These are phyloP conservation scores for Alnus glutinosa DNA, from an alignment of 306 rosid genomes.

Conservation along the genomic window DNA sequence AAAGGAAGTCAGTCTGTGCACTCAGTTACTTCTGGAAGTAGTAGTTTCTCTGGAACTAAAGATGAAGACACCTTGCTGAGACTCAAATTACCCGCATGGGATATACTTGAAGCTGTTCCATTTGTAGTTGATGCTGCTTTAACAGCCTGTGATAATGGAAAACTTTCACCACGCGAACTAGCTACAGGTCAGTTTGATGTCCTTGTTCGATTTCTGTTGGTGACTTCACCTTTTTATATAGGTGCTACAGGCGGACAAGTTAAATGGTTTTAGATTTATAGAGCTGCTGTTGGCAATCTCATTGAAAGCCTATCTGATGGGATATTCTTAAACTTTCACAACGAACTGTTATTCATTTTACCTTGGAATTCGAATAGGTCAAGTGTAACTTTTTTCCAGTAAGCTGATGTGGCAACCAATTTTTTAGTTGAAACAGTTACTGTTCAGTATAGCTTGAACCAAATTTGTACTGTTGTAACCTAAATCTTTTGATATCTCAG, in stretches of 20 bases:
- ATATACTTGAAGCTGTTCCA: conserved; percentile 90
- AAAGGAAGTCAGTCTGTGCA: conserved; percentile 56
- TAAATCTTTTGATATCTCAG: conserved; percentile 40
- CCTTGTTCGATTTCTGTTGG: conserved; percentile 13
- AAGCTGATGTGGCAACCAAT: neutral
- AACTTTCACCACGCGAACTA: conserved; percentile 89
- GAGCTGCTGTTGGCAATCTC: neutral
- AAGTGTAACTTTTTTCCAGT: neutral
- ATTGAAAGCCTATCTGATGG: neutral
- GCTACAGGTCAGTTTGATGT: conserved; percentile 65
- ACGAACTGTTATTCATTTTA: neutral
- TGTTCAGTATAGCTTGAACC: neutral
- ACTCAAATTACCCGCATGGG: conserved; percentile 95
- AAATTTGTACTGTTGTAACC: neutral
- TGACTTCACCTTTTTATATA: neutral
- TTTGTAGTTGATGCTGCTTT: conserved; percentile 93
- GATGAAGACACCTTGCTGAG: conserved; percentile 58
- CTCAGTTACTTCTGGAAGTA: conserved; percentile 72
- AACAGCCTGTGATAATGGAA: conserved; percentile 93
- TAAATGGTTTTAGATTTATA: neutral
- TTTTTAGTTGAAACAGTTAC: neutral
- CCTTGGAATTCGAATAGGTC: neutral
- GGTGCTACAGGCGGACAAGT: neutral
- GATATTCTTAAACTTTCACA: neutral
- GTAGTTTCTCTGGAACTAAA: conserved; percentile 84